A percentile compares a stretch with the other conserved stretches of the same genome.
These are phyloP conservation scores for Hemisphaericaspora xylanilytica DNA, from an alignment of 1,139 yeast species.

Conservation along the genomic window DNA sequence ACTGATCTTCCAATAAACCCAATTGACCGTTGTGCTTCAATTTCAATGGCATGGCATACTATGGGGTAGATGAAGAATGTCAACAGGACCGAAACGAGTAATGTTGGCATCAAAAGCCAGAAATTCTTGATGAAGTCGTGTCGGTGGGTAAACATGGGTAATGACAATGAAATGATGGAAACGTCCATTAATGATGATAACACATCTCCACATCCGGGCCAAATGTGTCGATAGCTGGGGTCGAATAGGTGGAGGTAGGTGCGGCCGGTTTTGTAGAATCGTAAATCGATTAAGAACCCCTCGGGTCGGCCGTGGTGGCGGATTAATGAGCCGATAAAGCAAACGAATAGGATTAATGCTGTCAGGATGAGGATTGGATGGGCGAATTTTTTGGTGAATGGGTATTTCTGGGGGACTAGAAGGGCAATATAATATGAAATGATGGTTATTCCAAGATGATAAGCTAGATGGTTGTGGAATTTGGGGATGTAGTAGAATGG, in stretches of 20 bases:
- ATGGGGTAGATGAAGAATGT: slow-evolving; percentile 72
- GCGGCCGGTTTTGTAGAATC: slow-evolving; percentile 65
- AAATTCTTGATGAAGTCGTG: slow-evolving; percentile 60
- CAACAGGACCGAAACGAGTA: slow-evolving; percentile 52
- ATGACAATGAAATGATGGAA: slow-evolving; percentile 69
- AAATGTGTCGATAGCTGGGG: slow-evolving; percentile 29
- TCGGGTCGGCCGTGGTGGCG: slow-evolving; percentile 41
- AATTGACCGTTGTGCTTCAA: slow-evolving; percentile 55
- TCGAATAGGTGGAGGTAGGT: slow-evolving; percentile 61
- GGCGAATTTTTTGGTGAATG: slow-evolving; percentile 48
- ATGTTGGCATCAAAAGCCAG: slow-evolving; percentile 57
- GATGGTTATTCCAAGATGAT: slow-evolving; percentile 61
- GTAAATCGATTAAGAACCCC: slow-evolving; percentile 50
- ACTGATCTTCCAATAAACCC: slow-evolving; percentile 81
- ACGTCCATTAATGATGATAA: slow-evolving; percentile 70
- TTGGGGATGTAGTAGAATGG: slow-evolving; percentile 49
- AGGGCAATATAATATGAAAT: slow-evolving; percentile 54
- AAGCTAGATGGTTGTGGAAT: slow-evolving; percentile 56
- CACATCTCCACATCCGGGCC: slow-evolving; percentile 85
- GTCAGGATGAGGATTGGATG: slow-evolving; percentile 75
- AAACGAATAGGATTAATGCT: slow-evolving; percentile 55
- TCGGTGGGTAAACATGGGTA: slow-evolving; percentile 77
- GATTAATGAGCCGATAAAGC: slow-evolving; percentile 59
- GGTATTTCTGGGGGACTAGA: slow-evolving; percentile 47
- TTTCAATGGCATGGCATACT: slow-evolving; percentile 61